Conservation (phyloP, 192 early-diverging fungal genomes). For the Linnemannia zychae region DNA sequence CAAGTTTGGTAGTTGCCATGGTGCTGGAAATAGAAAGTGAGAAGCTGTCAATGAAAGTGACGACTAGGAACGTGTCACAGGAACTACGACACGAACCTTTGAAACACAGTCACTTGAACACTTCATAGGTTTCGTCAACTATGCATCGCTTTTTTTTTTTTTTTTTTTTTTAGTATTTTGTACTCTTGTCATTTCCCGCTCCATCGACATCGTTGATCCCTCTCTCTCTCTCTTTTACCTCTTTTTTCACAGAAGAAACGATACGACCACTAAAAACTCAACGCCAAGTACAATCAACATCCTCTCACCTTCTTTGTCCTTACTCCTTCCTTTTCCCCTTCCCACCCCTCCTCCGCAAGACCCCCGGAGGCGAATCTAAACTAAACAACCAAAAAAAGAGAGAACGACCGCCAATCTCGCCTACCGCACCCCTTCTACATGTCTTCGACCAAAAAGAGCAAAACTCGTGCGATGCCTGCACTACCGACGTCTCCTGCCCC, state of each 20-base stretch:
- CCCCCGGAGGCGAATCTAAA: background rate
- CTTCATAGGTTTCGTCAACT: background rate
- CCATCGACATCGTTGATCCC: background rate
- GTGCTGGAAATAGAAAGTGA: no score
- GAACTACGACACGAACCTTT: background rate
- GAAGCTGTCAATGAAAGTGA: no score
- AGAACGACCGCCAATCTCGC: background rate
- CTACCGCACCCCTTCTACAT: slow-evolving; percentile 1
- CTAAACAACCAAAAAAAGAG: background rate
- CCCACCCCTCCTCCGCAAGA: background rate
- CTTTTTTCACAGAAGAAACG: background rate
- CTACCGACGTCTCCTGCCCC: slow-evolving; percentile 31
- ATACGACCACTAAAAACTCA: background rate
- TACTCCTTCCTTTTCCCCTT: no score
- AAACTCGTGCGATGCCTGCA: slow-evolving; percentile 46
- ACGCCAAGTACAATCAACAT: background rate
- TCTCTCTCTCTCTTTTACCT: background rate
- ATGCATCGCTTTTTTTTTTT: background rate
- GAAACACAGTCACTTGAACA: background rate
- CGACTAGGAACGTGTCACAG: background rate
- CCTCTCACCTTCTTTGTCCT: background rate
- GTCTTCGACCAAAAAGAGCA: slow-evolving; percentile 52
- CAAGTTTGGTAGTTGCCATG: no score
- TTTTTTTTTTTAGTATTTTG: background rate
- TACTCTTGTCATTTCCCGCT: background rate